A percentile compares a stretch with the other conserved stretches of the same genome.
Conservation (phyloP, 257 asterid genomes). For the Solanum pimpinellifolium region DNA sequence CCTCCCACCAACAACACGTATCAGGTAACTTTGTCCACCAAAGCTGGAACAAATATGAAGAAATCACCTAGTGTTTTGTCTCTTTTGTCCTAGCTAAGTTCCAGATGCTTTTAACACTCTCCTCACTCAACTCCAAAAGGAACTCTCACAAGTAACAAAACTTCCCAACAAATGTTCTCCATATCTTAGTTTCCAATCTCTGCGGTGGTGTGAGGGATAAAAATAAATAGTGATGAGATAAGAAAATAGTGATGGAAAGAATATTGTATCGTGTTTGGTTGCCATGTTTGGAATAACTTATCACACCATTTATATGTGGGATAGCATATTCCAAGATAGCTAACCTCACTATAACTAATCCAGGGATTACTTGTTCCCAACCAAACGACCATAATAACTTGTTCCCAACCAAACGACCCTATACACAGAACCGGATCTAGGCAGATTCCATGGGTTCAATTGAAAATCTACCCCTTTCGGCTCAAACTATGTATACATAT, state of each 20-base stretch:
- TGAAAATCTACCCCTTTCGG: neutral
- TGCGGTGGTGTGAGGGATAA: too few relatives aligned
- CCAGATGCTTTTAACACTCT: neutral
- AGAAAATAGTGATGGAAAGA: too few relatives aligned
- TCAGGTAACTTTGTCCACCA: neutral
- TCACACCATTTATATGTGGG: too few relatives aligned
- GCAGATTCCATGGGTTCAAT: neutral
- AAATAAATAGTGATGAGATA: too few relatives aligned
- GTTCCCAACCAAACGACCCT: too few relatives aligned
- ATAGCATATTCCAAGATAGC: too few relatives aligned
- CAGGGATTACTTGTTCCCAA: too few relatives aligned
- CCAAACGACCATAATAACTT: too few relatives aligned
- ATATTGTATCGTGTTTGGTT: too few relatives aligned
- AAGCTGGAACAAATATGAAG: neutral
- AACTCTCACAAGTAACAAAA: neutral
- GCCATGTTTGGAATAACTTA: too few relatives aligned
- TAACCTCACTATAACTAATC: too few relatives aligned
- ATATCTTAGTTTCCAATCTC: neutral
- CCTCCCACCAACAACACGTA: neutral
- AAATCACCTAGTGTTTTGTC: neutral
- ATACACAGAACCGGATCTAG: neutral
- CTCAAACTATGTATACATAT: neutral
- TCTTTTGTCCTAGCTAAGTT: neutral
- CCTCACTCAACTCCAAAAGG: neutral
- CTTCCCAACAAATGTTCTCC: neutral